Conservation (phyloP, 805 yeast species). For the Saccharomycopsis selenospora region DNA sequence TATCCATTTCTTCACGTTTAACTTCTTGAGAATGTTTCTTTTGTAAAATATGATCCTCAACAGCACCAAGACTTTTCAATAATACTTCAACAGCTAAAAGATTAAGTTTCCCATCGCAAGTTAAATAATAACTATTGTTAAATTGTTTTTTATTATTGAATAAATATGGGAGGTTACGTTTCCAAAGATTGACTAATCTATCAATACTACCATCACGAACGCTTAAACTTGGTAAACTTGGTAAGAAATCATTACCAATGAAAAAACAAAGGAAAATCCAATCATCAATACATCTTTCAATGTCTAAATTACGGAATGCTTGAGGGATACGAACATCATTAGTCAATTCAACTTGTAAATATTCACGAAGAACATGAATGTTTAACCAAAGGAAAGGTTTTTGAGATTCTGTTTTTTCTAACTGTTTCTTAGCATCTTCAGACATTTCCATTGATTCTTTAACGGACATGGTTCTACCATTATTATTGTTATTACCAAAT, state of each 20-base stretch:
- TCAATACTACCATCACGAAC: constrained; percentile 94
- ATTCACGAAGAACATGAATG: constrained; percentile 79
- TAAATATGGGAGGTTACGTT: constrained; percentile 48
- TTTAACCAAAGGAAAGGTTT: constrained; percentile 95
- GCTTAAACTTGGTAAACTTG: constrained; percentile 90
- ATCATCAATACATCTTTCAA: constrained; percentile 95
- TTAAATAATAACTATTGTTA: constrained; percentile 59
- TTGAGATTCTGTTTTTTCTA: constrained; percentile 33
- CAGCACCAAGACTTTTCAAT: constrained; percentile 53
- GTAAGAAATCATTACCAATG: constrained; percentile 96
- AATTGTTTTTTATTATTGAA: constrained; percentile 19
- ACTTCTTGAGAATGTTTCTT: constrained; percentile 61
- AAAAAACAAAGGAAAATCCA: constrained; percentile 99
- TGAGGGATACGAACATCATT: constrained; percentile 43
- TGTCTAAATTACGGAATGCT: constrained; percentile 66
- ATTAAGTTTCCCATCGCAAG: constrained; percentile 82
- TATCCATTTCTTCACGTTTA: constrained; percentile 57
- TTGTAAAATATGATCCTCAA: constrained; percentile 74
- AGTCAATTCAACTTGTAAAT: constrained; percentile 68
- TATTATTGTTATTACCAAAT: constrained; percentile 35
- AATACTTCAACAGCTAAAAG: constrained; percentile 69
- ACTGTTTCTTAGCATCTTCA: constrained; percentile 42
- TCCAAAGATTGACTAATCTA: constrained; percentile 76
- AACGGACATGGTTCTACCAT: constrained; percentile 34
- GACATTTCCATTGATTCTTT: constrained; percentile 51